These are phyloP conservation scores for Melocanna baccifera DNA, from an alignment of 176 grass and related monocot genomes.

Conservation along the genomic window DNA sequence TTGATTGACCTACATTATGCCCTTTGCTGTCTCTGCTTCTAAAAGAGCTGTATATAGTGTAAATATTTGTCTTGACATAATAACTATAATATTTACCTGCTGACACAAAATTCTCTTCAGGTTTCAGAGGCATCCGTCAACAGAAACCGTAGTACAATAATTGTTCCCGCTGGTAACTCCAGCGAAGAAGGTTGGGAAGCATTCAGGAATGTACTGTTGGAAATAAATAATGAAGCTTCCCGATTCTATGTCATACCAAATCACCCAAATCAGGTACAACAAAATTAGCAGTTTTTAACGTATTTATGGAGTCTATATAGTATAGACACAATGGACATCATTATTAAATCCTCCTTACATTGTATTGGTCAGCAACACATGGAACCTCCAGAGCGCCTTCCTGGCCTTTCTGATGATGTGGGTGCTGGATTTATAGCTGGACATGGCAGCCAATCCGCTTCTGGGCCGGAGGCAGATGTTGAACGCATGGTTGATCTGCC, in stretches of 20 bases:
- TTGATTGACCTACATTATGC: background rate
- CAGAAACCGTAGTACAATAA: conserved; percentile 95
- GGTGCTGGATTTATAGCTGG: conserved; percentile 98
- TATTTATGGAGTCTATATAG: conserved; percentile 1
- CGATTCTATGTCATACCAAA: conserved; percentile 69
- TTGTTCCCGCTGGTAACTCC: conserved; percentile 90
- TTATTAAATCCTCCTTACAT: conserved; percentile 14
- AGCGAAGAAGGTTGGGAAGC: conserved; percentile 98
- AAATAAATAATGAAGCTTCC: conserved; percentile 82
- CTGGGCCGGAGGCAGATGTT: conserved; percentile 69
- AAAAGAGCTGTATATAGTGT: background rate
- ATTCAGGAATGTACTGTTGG: conserved; percentile 85
- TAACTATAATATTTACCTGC: background rate
- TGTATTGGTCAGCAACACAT: conserved; percentile 61
- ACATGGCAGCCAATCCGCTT: conserved; percentile 61
- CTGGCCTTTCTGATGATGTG: conserved; percentile 94
- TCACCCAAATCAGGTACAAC: conserved; percentile 58
- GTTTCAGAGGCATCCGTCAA: conserved; percentile 94
- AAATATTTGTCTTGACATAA: background rate
- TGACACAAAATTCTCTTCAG: conserved; percentile 37
- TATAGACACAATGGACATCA: background rate
- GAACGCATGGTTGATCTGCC: conserved; percentile 76
- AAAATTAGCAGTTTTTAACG: background rate
- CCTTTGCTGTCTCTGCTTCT: background rate
- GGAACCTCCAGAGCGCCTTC: conserved; percentile 74